Evolutionary conservation across 306 rosid genomes (phyloP).

Genomic region (Ceratonia siliqua): DNA sequence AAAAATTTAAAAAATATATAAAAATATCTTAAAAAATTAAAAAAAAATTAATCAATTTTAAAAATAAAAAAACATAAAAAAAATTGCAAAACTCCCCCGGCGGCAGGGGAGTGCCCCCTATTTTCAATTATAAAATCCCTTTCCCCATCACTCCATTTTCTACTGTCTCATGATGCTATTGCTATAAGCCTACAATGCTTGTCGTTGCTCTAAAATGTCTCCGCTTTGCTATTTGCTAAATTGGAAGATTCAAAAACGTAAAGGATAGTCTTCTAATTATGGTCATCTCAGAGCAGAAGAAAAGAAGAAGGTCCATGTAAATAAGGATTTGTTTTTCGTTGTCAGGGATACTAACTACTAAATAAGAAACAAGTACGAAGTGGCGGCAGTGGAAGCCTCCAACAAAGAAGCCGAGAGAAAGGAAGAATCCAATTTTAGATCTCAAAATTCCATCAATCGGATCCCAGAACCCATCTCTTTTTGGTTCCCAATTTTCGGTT

Average conservation of each 20-base stretch:
- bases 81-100: too few species aligned
- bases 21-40: too few species aligned
- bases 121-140: slow-evolving; percentile 7
- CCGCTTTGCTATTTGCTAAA: slow-evolving; percentile 22
- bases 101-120: too few species aligned
- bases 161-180: slow-evolving; percentile 7
- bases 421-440: slow-evolving; percentile 37
- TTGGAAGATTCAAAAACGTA: slow-evolving; percentile 30
- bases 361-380: slow-evolving; percentile 15
- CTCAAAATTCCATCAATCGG: slow-evolving; percentile 33
- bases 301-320: slow-evolving; percentile 27
- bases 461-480: slow-evolving; percentile 30
- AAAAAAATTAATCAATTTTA: too few species aligned
- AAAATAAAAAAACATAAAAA: too few species aligned
- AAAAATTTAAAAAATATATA: too few species aligned
- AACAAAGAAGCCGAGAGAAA: not conserved
- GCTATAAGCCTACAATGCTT: too few species aligned
- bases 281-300: slow-evolving; percentile 32
- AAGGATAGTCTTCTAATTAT: slow-evolving; percentile 35
- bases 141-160: not conserved
- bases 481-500: slow-evolving; percentile 26
- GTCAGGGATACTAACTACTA: slow-evolving; percentile 25
- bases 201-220: slow-evolving; percentile 27
- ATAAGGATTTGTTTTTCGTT: not conserved
- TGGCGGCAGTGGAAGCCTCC: slow-evolving; percentile 24